Percentiles rank a stretch among this genome's conserved stretches.
These are phyloP conservation scores for Neurospora cerealis DNA, from an alignment of 495 filamentous ascomycete species.

Conservation along the genomic window DNA sequence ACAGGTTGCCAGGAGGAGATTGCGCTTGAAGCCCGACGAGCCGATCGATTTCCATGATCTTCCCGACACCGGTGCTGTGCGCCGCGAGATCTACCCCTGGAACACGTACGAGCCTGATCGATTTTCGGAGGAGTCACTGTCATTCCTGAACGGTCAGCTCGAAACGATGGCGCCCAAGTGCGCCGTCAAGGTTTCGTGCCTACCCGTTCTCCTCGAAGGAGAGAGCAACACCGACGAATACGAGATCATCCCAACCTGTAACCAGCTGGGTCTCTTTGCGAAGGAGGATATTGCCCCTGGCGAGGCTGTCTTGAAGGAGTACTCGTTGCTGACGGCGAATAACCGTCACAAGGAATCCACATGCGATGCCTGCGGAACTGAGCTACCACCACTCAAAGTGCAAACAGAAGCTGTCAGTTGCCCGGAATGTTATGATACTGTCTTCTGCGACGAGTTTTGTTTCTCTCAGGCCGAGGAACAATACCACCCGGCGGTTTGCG, in stretches of 20 bases:
- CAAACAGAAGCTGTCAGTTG: conserved; percentile 47
- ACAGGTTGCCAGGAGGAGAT: conserved; percentile 33
- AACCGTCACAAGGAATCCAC: conserved; percentile 68
- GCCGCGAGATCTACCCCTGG: conserved; percentile 90
- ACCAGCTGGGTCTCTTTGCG: conserved; percentile 83
- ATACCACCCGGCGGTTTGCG: conserved; percentile 85
- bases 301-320: conserved; percentile 70
- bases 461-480: conserved; percentile 54
- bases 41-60: conserved; percentile 42
- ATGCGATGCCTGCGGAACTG: conserved; percentile 76
- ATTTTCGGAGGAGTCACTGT: conserved; percentile 56
- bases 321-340: conserved; percentile 71
- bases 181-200: conserved; percentile 58
- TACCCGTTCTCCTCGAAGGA: conserved; percentile 56
- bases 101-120: conserved; percentile 83
- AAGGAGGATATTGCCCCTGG: conserved; percentile 67
- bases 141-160: conserved; percentile 57
- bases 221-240: conserved; percentile 30
- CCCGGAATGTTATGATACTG: conserved; percentile 65
- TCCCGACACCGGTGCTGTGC: conserved; percentile 64
- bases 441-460: conserved; percentile 77
- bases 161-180: conserved; percentile 55
- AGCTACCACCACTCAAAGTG: conserved; percentile 51
- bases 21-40: conserved; percentile 27
- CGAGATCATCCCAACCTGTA: conserved; percentile 43